phyloP scores from a whole-genome alignment of 2,329 filamentous ascomycete genomes.

The Alternaria sp. region DNA sequence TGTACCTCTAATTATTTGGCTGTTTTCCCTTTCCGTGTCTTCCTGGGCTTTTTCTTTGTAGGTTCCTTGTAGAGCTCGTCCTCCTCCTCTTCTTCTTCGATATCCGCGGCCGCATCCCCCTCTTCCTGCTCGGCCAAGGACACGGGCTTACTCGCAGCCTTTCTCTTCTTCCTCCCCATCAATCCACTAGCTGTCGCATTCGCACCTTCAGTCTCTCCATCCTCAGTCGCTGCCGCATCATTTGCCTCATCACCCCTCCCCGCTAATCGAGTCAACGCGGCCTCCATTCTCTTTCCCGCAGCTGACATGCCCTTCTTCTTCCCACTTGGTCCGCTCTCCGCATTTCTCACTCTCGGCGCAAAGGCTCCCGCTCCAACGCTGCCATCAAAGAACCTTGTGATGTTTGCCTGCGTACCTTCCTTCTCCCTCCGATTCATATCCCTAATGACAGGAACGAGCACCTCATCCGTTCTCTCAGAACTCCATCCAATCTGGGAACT shows the following conservation, averaged over 20 bases:
- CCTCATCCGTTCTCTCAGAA: conserved; percentile 90
- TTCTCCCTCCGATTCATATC: conserved; percentile 91
- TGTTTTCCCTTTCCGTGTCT: conserved; percentile 23
- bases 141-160: conserved; percentile 20
- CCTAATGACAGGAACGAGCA: conserved; percentile 90
- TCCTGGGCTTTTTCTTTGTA: conserved; percentile 37
- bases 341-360: conserved; percentile 70
- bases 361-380: conserved; percentile 75
- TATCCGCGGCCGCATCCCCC: conserved; percentile 10
- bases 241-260: conserved; percentile 34
- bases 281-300: conserved; percentile 45
- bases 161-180: conserved; percentile 31
- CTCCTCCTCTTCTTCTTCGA: conserved; percentile 29
- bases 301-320: conserved; percentile 42
- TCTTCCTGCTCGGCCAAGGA: conserved; percentile 24
- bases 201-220: conserved; percentile 24
- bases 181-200: conserved; percentile 17
- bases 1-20: not conserved
- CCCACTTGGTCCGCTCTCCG: conserved; percentile 65
- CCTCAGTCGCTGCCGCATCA: conserved; percentile 28
- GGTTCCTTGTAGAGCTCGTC: conserved; percentile 41
- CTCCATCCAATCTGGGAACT: conserved; percentile 95
- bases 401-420: conserved; percentile 95
- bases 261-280: conserved; percentile 42
- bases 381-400: conserved; percentile 90